Base-by-base conservation (phyloP, 2,329 filamentous ascomycete genomes). In the Fusarium xylarioides region DNA sequence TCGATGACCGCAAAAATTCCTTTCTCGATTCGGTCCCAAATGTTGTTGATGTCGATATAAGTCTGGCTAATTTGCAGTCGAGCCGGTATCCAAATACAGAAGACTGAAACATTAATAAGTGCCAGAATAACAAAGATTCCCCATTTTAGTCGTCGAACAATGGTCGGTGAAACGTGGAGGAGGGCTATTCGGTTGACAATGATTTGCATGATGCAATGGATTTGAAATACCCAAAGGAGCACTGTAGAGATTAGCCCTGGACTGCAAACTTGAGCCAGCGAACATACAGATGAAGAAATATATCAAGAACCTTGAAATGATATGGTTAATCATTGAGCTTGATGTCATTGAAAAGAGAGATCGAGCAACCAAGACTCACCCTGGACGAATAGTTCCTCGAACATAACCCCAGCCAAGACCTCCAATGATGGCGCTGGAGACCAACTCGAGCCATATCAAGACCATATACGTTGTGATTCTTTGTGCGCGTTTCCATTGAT, bases 1-100 rank as follows among this genome's bases (percentile, higher is more conserved):
- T 88, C 86, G 6, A 87, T 80, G 19, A 85, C 47, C 2, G 86
- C 78, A 60, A 86, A 86, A 5, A 87, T 78, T 5, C 80, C 80
- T 70, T 88, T 88, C 59, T 86, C 85, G 47, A 83, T 79, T 21
- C 86, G 83, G 50, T 88, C 86, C 85, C 85, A 88, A 34, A 86
- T 74, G 1, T 82, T 70, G 71, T 87, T 88, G 63, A 87, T 78
- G 23, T 78, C 63, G 43, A 85, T 80, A 49, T 81, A 87, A 6
- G 68, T 79, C 9, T 79, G 37, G 40, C 74, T 82, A 52, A 84
- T 79, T 58, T 84, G 80, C 21, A 86, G 78, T 7, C 85, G 82
- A 16, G 84, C 81, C 1, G 86, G 86, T 35, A 88, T 84, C 86
- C 86, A 88, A 52, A 88, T 85, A 50, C 80, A 83, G 64, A 85